Percentiles rank a stretch among this genome's conserved stretches.
Conservation (phyloP, 805 yeast genomes). For the Martiniozyma abietophila region DNA sequence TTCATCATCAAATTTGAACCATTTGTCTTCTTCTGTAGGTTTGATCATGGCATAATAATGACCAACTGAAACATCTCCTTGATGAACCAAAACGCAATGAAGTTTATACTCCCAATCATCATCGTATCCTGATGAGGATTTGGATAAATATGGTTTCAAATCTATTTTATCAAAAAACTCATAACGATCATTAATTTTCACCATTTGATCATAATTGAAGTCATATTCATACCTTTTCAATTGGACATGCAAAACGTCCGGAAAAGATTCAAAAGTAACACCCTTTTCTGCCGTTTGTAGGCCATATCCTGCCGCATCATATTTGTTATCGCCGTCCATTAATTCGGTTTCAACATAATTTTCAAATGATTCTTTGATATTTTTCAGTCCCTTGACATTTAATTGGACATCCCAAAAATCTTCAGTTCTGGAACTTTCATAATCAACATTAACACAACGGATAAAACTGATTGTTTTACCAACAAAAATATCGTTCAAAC, state of each 20-base stretch:
- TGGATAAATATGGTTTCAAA: constrained; percentile 67
- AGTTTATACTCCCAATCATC: constrained; percentile 72
- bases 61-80: constrained; percentile 93
- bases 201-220: constrained; percentile 77
- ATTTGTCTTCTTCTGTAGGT: constrained; percentile 58
- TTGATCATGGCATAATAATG: constrained; percentile 93
- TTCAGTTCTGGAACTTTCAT: constrained; percentile 84
- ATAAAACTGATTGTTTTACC: constrained; percentile 96
- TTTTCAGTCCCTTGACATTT: constrained; percentile 76
- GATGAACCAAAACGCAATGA: constrained; percentile 92
- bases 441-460: constrained; percentile 86
- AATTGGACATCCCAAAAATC: constrained; percentile 98
- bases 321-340: constrained; percentile 90
- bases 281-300: constrained; percentile 96
- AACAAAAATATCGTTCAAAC: constrained; percentile 75
- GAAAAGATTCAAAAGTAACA: constrained; percentile 82
- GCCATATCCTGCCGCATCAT: constrained; percentile 83
- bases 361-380: constrained; percentile 66
- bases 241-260: constrained; percentile 89
- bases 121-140: constrained; percentile 32
- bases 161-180: constrained; percentile 84
- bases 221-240: constrained; percentile 92
- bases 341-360: constrained; percentile 85
- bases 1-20: constrained; percentile 92
- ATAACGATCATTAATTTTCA: constrained; percentile 85